Evolutionary conservation across 2,329 filamentous ascomycete species (phyloP), one percentile per base, ranked within the genome.

Genomic region (Huntiella savannae): DNA sequence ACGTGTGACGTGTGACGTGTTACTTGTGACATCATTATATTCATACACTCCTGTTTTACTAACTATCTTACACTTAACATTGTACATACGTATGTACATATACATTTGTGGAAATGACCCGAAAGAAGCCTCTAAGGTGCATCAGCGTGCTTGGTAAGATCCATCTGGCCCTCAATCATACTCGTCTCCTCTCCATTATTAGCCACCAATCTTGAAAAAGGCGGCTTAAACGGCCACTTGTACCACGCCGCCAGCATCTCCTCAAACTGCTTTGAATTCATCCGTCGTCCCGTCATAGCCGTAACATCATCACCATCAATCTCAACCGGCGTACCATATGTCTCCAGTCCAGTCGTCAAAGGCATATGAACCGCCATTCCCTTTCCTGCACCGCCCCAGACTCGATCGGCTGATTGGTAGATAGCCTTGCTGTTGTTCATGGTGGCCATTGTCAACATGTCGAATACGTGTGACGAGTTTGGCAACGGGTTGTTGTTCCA

Each of bases 171-270:
- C 17, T 40, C 22, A 19, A 6, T 17, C 11, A 17, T 38, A 10
- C 38, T 15, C 28, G 44, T 35, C 32, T 60, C 58, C 13, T 61
- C 61, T 3, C 53, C 40, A 8, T 58, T 51, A 19, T 68, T 61
- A 4, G 60, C 60, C n/a, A 75, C 58, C 45, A 75, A 58, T 49
- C 71, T 62, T 4, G 57, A 39, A 51, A 69, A 70, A 2, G 56
- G 53, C 1, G 75, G 75, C 2, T 61, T 59, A 52, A 81, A 82
- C 0, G 77, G 77, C 79, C 79, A 84, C 43, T 68, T 61, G 58
- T 73, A 65, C 67, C 74, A 83, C 0, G 69, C 68, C 52, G 71
- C 63, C 4, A 76, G 50, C 12, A 83, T 59, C 50, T 79, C 72
- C 13, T 64, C 56, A 57, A 75, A 65, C 63, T 81, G 75, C 11